Evolutionary conservation across 352 stramenopile genomes (phyloP), one percentile per base, ranked within the genome.

Genomic region (Lagenidium sp.): DNA sequence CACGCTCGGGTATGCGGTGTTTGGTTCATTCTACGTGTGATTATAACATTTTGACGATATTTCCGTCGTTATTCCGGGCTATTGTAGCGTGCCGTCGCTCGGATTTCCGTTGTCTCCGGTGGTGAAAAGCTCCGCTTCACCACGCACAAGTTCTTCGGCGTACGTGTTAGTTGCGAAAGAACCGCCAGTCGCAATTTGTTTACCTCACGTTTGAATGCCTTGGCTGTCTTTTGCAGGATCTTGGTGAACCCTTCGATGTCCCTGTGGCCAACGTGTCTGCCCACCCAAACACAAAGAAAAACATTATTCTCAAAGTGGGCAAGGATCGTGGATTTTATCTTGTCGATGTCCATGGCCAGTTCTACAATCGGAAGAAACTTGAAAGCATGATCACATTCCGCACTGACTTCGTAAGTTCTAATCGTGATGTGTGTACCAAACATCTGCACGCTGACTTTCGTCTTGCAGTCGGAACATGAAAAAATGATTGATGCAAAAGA

Each of bases 121-220:
- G 80, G 80, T 19, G 63, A 85, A 41, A 93, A 93, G 49, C 60
- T 93, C 21, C 80, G 80, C 18, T 79, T 93, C 53, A 90, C 77
- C 20, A 90, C 77, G 22, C 80, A 93, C 64, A 93, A 89, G 57
- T 93, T 90, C 58, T 86, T 93, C 47, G 80, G 80, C 34, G 80
- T 92, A 67, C 24, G 65, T 44, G 28, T 32, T 15, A n/a, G n/a
- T n/a, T n/a, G n/a, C n/a, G n/a, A n/a, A n/a, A n/a, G n/a, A n/a
- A n/a, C n/a, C n/a, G n/a, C n/a, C n/a, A n/a, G n/a, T n/a, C n/a
- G n/a, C n/a, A n/a, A n/a, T n/a, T n/a, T n/a, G n/a, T n/a, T n/a
- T n/a, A n/a, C n/a, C n/a, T n/a, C n/a, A n/a, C n/a, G n/a, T n/a
- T n/a, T n/a, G n/a, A n/a, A n/a, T n/a, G n/a, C n/a, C n/a, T n/a